phyloP scores from a whole-genome alignment of 139 green algal species.

The Auxenochlorella pyrenoidosa region DNA sequence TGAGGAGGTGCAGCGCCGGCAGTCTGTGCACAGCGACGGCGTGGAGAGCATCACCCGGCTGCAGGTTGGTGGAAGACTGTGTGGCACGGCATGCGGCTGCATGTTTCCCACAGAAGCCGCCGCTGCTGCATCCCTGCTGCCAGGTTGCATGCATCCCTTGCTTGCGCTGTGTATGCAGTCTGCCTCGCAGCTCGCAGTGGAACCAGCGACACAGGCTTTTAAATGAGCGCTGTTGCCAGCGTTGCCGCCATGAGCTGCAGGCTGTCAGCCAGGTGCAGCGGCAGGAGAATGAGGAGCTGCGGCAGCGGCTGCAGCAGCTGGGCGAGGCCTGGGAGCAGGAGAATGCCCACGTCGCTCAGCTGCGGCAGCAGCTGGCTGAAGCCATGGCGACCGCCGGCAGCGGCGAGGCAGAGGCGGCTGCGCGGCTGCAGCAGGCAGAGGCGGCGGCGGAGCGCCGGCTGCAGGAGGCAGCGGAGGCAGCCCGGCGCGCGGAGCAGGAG shows the following conservation, averaged over 20 bases:
- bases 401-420: neutral
- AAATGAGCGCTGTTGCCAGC: too few relatives aligned
- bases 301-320: slow-evolving; percentile 5
- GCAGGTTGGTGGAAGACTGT: neutral
- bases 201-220: too few relatives aligned
- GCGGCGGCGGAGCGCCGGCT: slow-evolving; percentile 3
- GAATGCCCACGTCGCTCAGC: neutral
- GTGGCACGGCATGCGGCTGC: neutral
- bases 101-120: neutral
- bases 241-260: neutral
- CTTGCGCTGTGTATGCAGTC: too few relatives aligned
- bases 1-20: slow-evolving; percentile 16
- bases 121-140: neutral
- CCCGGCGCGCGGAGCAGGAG: neutral
- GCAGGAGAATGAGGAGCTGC: slow-evolving; percentile 32
- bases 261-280: slow-evolving; percentile 24
- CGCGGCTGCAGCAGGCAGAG: neutral
- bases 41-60: slow-evolving; percentile 17
- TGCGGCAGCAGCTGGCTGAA: slow-evolving; percentile 10
- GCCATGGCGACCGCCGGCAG: neutral
- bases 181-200: too few relatives aligned
- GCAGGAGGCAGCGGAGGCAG: neutral
- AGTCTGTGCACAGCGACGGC: slow-evolving; percentile 5
- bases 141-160: neutral
- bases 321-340: slow-evolving; percentile 16